phyloP scores from a whole-genome alignment of 352 stramenopile genomes.

The Globisporangium yorkense region DNA sequence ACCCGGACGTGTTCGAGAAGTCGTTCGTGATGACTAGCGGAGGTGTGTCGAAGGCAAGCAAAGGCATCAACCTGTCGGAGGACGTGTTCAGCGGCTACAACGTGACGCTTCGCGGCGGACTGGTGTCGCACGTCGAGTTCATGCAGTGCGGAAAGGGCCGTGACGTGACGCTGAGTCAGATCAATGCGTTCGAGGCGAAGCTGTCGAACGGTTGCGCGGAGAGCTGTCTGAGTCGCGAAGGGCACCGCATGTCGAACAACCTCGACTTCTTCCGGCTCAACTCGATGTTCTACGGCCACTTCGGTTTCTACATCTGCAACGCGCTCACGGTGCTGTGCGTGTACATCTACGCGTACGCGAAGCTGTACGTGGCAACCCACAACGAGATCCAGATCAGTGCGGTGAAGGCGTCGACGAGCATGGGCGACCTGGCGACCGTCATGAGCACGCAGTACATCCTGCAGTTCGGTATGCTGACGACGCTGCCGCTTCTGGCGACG shows the following conservation, averaged over 20 bases:
- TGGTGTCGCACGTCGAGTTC: constrained; percentile 80
- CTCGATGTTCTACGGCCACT: constrained; percentile 88
- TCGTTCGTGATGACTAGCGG: constrained; percentile 82
- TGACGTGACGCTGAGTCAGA: constrained; percentile 85
- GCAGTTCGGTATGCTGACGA: constrained; percentile 88
- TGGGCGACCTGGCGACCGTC: constrained; percentile 71
- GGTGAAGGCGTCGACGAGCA: constrained; percentile 67
- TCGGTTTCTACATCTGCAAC: constrained; percentile 88
- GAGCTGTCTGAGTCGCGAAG: constrained; percentile 72
- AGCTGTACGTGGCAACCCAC: constrained; percentile 80
- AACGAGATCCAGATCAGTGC: constrained; percentile 52
- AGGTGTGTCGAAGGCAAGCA: constrained; percentile 81
- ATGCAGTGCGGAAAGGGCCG: constrained; percentile 87
- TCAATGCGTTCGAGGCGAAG: constrained; percentile 86
- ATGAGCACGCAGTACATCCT: constrained; percentile 87
- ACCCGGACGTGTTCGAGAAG: constrained; percentile 88
- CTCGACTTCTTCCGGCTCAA: constrained; percentile 88
- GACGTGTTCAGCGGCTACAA: constrained; percentile 89
- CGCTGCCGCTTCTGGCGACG: constrained; percentile 76
- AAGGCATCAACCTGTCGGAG: constrained; percentile 86
- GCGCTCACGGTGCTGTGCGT: constrained; percentile 75
- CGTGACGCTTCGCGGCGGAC: constrained; percentile 60
- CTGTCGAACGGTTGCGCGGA: constrained; percentile 78
- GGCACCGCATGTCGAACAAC: constrained; percentile 69
- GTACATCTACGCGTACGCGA: constrained; percentile 77